A percentile compares a stretch with the other conserved stretches of the same genome.
Evolutionary conservation across 2,329 filamentous ascomycete genomes (phyloP).

Genomic region (Trichoderma hamatum): DNA sequence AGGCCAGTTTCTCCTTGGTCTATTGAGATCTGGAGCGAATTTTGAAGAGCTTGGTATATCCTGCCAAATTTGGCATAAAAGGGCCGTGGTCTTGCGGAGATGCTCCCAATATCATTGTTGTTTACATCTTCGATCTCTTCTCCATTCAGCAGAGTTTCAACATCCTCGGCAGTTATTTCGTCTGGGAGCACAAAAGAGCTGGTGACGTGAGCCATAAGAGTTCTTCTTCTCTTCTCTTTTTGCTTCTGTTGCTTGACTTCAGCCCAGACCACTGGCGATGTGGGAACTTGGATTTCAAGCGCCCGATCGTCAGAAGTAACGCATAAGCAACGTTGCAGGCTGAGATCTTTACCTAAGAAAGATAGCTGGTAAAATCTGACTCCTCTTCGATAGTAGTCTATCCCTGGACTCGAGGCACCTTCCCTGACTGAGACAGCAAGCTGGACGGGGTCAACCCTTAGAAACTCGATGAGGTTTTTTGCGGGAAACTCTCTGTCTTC

Average conservation of each 20-base stretch:
- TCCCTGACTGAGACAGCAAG: constrained; percentile 28
- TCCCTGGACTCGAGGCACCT: constrained; percentile 33
- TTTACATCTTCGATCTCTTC: neutral
- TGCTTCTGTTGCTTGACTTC: constrained; percentile 33
- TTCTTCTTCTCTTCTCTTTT: constrained; percentile 37
- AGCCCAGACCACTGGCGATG: constrained; percentile 35
- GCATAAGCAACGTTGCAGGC: constrained; percentile 47
- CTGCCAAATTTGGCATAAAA: constrained; percentile 34
- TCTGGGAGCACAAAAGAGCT: constrained; percentile 45
- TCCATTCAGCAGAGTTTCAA: constrained; percentile 30
- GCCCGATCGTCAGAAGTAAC: constrained; percentile 33
- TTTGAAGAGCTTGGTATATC: constrained; percentile 32
- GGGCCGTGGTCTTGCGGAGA: constrained; percentile 23
- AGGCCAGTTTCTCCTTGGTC: constrained; percentile 33
- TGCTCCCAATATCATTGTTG: neutral
- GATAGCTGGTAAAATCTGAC: constrained; percentile 53
- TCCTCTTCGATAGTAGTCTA: constrained; percentile 39
- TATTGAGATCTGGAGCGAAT: constrained; percentile 29
- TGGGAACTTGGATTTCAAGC: constrained; percentile 37
- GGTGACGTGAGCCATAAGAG: constrained; percentile 37
- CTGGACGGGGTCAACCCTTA: constrained; percentile 37
- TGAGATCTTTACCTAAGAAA: constrained; percentile 47
- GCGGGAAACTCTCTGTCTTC: constrained; percentile 10
- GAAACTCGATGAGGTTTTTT: constrained; percentile 31
- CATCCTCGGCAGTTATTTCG: constrained; percentile 36